A percentile compares a stretch with the other conserved stretches of the same genome.
Conservation (phyloP, 2,329 filamentous ascomycete species). For the Rachicladosporium sp. region DNA sequence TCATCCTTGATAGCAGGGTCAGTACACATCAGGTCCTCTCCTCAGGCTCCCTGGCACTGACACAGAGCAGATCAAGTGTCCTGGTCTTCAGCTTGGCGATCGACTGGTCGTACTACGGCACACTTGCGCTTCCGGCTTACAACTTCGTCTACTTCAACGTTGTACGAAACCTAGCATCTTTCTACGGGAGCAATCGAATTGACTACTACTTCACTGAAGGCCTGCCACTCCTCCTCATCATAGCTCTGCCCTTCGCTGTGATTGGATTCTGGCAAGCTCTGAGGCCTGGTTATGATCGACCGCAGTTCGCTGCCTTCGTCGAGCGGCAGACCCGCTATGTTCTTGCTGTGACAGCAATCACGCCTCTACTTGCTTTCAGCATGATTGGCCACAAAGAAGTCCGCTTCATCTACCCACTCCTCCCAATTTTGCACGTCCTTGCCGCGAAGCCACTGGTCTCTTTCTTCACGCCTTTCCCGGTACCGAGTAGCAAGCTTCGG, state of each 20-base stretch:
- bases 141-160: slow-evolving; percentile 88
- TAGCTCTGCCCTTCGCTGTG: slow-evolving; percentile 64
- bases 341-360: slow-evolving; percentile 43
- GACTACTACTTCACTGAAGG: slow-evolving; percentile 93
- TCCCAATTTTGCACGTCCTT: slow-evolving; percentile 75
- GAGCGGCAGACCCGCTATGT: slow-evolving; percentile 26
- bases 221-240: slow-evolving; percentile 73
- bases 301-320: slow-evolving; percentile 14
- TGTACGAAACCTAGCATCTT: slow-evolving; percentile 72
- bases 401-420: slow-evolving; percentile 86
- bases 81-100: slow-evolving; percentile 52
- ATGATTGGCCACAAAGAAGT: slow-evolving; percentile 91
- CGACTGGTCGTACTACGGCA: slow-evolving; percentile 69
- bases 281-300: slow-evolving; percentile 1
- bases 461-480: slow-evolving; percentile 45
- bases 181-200: slow-evolving; percentile 81
- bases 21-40: too few relatives aligned
- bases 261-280: slow-evolving; percentile 47
- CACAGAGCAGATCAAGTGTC: slow-evolving; percentile 25
- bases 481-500: slow-evolving; percentile 24
- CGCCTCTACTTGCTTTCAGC: slow-evolving; percentile 55
- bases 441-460: slow-evolving; percentile 53
- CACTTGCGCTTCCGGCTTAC: slow-evolving; percentile 80
- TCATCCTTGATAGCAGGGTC: too few relatives aligned
- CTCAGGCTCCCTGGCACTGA: too few relatives aligned